phyloP scores from a whole-genome alignment of 306 rosid species.

The Corylus avellana region DNA sequence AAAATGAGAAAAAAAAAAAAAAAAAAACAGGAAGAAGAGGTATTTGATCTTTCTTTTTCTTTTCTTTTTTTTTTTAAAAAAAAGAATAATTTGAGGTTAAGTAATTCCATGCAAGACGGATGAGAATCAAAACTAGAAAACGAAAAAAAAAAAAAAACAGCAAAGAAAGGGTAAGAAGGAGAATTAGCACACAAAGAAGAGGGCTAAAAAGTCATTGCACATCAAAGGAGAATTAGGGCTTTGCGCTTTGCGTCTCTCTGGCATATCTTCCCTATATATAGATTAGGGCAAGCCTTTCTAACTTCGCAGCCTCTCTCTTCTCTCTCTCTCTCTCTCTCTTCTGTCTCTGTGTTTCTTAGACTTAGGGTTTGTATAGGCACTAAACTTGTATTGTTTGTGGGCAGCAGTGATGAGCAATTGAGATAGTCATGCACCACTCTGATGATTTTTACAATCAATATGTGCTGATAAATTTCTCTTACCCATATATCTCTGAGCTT shows the following conservation, averaged over 20 bases:
- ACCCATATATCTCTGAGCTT: constrained; percentile 50
- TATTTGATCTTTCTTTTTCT: no score
- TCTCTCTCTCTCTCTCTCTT: not conserved
- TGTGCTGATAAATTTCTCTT: constrained; percentile 77
- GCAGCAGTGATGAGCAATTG: constrained; percentile 61
- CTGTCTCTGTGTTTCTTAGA: not conserved
- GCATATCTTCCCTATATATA: not conserved
- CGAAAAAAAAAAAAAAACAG: not conserved
- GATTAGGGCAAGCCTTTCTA: not conserved
- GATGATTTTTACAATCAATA: constrained; percentile 39
- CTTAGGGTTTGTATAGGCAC: not conserved
- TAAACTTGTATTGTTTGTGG: not conserved
- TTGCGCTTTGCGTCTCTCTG: not conserved
- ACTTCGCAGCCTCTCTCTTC: not conserved
- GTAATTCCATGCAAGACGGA: no score
- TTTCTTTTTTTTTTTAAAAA: no score
- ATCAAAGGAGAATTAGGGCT: constrained; percentile 31
- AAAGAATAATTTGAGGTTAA: no score
- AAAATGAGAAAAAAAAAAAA: no score
- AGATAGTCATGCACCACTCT: constrained; percentile 98
- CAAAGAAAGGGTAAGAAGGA: not conserved
- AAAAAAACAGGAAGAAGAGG: no score
- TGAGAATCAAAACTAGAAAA: no score
- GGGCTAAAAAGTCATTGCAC: constrained; percentile 11
- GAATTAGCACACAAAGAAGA: not conserved